Evolutionary conservation across 2,329 filamentous ascomycete genomes (phyloP).

Genomic region (Nemania sp.): DNA sequence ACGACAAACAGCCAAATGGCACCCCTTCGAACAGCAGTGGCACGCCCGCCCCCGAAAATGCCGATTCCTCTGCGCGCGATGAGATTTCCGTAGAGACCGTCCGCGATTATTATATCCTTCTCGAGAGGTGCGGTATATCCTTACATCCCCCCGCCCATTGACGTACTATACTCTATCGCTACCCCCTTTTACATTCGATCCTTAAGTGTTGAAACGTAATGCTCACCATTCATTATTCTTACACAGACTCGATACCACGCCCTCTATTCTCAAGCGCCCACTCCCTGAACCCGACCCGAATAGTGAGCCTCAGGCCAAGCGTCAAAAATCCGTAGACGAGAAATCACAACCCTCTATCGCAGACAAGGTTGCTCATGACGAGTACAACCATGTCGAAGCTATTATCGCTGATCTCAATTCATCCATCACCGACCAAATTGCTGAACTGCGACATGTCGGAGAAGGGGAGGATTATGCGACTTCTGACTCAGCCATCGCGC

Average conservation of each 20-base stretch:
- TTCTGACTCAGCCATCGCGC: conserved; percentile 55
- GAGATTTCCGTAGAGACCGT: conserved; percentile 43
- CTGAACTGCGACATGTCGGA: conserved; percentile 54
- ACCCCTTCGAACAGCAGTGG: conserved; percentile 27
- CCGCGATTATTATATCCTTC: conserved; percentile 49
- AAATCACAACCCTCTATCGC: conserved; percentile 59
- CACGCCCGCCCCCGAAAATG: conserved; percentile 19
- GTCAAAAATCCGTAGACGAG: conserved; percentile 67
- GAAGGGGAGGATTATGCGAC: conserved; percentile 43
- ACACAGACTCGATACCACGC: conserved; percentile 65
- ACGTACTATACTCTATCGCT: conserved; percentile 8
- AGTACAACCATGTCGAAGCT: conserved; percentile 73
- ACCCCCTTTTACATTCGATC: conserved; percentile 3
- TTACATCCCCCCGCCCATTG: conserved; percentile 17
- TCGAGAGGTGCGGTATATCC: conserved; percentile 47
- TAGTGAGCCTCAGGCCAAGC: conserved; percentile 69
- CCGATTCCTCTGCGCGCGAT: conserved; percentile 34
- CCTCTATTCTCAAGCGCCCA: conserved; percentile 67
- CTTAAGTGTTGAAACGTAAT: not conserved
- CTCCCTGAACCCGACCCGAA: conserved; percentile 59
- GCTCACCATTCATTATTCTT: conserved; percentile 21
- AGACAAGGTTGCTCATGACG: conserved; percentile 64
- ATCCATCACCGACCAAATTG: conserved; percentile 61
- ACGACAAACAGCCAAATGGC: conserved; percentile 41
- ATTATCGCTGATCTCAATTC: conserved; percentile 69